A percentile compares a stretch with the other conserved stretches of the same genome.
Conservation (phyloP, 108 stramenopile species). For the Seminavis robusta region DNA sequence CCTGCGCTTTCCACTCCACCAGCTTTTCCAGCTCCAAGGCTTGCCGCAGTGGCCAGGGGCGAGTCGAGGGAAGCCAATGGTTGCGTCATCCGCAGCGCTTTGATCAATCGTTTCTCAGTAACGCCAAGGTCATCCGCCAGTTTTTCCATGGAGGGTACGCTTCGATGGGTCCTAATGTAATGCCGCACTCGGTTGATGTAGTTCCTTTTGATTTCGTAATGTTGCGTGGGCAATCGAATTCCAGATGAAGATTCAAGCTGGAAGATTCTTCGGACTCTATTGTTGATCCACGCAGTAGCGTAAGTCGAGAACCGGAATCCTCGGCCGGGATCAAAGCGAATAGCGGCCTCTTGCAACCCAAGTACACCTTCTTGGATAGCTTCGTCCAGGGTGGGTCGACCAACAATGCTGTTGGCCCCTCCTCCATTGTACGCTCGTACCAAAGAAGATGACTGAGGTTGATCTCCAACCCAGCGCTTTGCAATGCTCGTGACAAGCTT, state of each 20-base stretch:
- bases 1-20: constrained; percentile 50
- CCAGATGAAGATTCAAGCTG: constrained; percentile 54
- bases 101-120: constrained; percentile 36
- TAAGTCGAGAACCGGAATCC: constrained; percentile 78
- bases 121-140: constrained; percentile 54
- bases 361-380: constrained; percentile 83
- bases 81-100: constrained; percentile 55
- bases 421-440: no score
- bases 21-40: constrained; percentile 43
- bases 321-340: constrained; percentile 67
- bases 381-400: constrained; percentile 70
- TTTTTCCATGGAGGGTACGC: constrained; percentile 29
- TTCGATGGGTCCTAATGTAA: constrained; percentile 19
- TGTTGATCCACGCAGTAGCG: constrained; percentile 82
- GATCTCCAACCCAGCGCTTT: constrained; percentile 38
- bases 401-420: neutral
- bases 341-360: constrained; percentile 74
- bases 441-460: no score
- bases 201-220: constrained; percentile 45
- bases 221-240: constrained; percentile 51
- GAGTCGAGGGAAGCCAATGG: constrained; percentile 55
- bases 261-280: constrained; percentile 61
- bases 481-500: constrained; percentile 70
- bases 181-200: constrained; percentile 56
- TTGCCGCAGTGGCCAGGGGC: constrained; percentile 19